Base-by-base conservation (phyloP, 2,329 filamentous ascomycete genomes). In the Juglanconis juglandina region DNA sequence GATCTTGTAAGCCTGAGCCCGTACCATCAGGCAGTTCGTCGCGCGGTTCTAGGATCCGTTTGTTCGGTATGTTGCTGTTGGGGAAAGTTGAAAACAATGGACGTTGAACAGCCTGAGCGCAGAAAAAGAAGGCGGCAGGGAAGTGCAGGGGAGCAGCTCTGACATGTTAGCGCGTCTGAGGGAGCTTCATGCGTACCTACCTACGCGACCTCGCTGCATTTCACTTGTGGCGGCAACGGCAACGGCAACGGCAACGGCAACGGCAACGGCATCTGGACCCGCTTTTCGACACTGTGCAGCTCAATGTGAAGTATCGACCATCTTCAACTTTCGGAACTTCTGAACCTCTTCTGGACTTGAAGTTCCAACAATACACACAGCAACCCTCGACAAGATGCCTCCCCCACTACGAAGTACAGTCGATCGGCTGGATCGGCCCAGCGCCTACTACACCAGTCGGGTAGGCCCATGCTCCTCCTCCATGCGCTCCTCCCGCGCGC, bases 401-500 rank as follows among this genome's bases (percentile, higher is more conserved):
- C 70, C 74, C 59, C 74, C 72, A 48, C 71, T 77, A 64, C 79
- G 85, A 71, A 87, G 82, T 73, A 98, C 95, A 6, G 90, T 98
- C 64, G 94, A 98, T 54, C 85, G 95, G 63, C 86, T 99, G 65
- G 95, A 99, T 76, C 90, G 88, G 76, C 94, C 95, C 17, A 98
- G 94, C 73, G 93, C 94, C 69, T 99, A 99, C 79, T 96, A 93
- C 70, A 83, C 87, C 64, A 88, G 84, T 77, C 90, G 90, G 79
- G 94, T 96, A 78, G 72, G 80, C 71, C 64, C 34, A 44, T 59
- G 37, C 51, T 60, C 58, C 56, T 60, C 61, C 35, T 65, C 59
- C 62, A 44, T 4, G 42, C 56, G 61, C 50, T 17, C 24, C 17
- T 24, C 24, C 32, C 46, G 24, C 46, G 46, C 46, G 9, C 46